Evolutionary conservation across 441 rosid species (phyloP).

Genomic region (Mallotus japonicus): DNA sequence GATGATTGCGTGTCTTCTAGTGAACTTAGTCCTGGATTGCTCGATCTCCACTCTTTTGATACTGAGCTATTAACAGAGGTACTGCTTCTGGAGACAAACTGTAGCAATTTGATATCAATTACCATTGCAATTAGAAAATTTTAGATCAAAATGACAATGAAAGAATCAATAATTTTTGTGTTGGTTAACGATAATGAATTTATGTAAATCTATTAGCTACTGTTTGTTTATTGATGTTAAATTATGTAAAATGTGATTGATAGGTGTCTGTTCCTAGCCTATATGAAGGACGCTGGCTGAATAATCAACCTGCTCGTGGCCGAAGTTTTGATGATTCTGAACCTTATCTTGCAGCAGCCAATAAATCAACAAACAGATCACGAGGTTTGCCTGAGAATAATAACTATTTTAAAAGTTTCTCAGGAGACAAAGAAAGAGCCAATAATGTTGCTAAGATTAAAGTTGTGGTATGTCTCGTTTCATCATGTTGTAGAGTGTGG

Average conservation of each 20-base stretch:
- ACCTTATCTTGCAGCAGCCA: slow-evolving; percentile 28
- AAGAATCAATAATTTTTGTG: too few relatives aligned
- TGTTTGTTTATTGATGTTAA: too few relatives aligned
- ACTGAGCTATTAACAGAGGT: slow-evolving; percentile 65
- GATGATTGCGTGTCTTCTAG: slow-evolving; percentile 39
- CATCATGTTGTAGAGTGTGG: too few relatives aligned
- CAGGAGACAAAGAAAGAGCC: slow-evolving; percentile 55
- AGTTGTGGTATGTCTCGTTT: slow-evolving; percentile 60
- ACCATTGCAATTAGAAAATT: too few relatives aligned
- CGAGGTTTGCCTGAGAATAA: slow-evolving; percentile 39
- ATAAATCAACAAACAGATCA: slow-evolving; percentile 33
- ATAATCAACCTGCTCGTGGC: slow-evolving; percentile 23
- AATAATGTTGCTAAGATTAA: slow-evolving; percentile 88
- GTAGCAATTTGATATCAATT: too few relatives aligned
- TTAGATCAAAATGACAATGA: too few relatives aligned
- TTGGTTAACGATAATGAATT: too few relatives aligned
- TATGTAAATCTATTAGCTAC: too few relatives aligned
- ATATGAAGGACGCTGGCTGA: slow-evolving; percentile 27
- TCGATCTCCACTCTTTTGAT: slow-evolving; percentile 71
- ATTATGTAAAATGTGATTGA: neutral
- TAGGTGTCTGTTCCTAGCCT: slow-evolving; percentile 34
- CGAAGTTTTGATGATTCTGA: slow-evolving; percentile 52
- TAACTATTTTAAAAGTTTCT: slow-evolving; percentile 47
- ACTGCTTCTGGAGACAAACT: neutral
- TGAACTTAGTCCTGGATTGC: slow-evolving; percentile 58